phyloP scores from a whole-genome alignment of 495 filamentous ascomycete species.

The Aspergillus conjunctus region DNA sequence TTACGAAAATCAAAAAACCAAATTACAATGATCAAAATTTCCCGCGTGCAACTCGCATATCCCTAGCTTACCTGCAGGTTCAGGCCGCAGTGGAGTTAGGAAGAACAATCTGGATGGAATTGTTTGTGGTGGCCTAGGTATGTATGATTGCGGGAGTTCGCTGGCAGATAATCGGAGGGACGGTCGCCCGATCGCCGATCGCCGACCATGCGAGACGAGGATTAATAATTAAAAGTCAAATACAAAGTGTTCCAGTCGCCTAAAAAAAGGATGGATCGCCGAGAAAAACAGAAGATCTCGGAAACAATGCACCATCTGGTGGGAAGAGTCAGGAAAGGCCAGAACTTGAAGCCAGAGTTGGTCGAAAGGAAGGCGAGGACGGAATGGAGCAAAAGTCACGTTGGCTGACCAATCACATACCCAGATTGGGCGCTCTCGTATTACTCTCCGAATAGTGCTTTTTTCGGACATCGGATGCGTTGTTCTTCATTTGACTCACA shows the following conservation, averaged over 20 bases:
- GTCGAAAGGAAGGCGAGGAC: neutral
- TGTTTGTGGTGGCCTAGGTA: neutral
- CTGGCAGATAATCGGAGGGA: slow-evolving; percentile 7
- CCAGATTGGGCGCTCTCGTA: neutral
- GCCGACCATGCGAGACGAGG: slow-evolving; percentile 12
- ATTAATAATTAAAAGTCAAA: neutral
- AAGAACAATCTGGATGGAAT: neutral
- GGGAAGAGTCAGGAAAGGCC: neutral
- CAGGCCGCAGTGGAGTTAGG: neutral
- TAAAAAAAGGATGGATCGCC: neutral
- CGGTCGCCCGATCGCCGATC: slow-evolving; percentile 21
- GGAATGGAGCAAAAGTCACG: neutral
- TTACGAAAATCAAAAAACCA: neutral
- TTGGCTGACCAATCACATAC: neutral
- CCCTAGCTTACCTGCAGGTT: slow-evolving; percentile 2
- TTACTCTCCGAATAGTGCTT: neutral
- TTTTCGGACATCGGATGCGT: neutral
- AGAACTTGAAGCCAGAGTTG: neutral
- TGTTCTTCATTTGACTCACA: neutral
- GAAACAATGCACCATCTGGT: neutral
- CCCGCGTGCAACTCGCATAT: neutral
- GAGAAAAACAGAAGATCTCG: neutral
- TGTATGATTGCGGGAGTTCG: neutral
- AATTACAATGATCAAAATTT: neutral
- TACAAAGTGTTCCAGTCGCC: neutral